Conservation (phyloP, 108 stramenopile species). For the Cyclotella baltica region DNA sequence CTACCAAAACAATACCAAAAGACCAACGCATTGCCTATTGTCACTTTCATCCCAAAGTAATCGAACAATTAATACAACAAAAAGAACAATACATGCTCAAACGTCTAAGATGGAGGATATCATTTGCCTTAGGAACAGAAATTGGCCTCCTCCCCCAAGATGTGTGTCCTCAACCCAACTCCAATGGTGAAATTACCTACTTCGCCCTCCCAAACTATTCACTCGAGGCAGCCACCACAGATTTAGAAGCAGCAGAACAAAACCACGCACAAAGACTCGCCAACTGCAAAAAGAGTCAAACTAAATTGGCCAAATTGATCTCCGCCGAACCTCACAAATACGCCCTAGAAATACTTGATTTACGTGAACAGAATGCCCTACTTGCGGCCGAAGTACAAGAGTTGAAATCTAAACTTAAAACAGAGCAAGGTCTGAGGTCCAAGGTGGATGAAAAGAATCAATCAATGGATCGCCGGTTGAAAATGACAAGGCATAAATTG, state of each 20-base stretch:
- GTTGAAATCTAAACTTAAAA: conserved; percentile 20
- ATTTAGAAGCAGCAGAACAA: conserved; percentile 13
- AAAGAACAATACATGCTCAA: conserved; percentile 6
- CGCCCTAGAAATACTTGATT: conserved; percentile 1
- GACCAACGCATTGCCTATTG: conserved; percentile 11
- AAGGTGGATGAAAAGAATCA: conserved; percentile 5
- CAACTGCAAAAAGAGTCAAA: background rate
- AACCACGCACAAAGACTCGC: background rate
- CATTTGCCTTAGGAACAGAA: conserved; percentile 4
- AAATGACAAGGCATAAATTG: conserved; percentile 2
- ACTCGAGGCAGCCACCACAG: conserved; percentile 1
- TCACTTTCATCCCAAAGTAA: conserved; percentile 22
- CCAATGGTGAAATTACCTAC: conserved; percentile 8
- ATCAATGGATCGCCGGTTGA: background rate
- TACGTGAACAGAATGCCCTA: conserved; percentile 2
- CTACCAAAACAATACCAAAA: background rate
- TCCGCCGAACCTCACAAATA: background rate
- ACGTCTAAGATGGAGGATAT: conserved; percentile 16
- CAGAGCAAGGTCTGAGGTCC: background rate
- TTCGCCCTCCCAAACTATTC: conserved; percentile 24
- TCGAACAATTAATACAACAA: background rate
- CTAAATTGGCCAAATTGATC: background rate
- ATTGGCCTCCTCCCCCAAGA: conserved; percentile 5
- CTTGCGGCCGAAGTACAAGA: background rate
- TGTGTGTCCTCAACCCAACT: conserved; percentile 13